These are phyloP conservation scores for Candida sp. DNA, from an alignment of 1,139 yeast genomes.

Conservation along the genomic window DNA sequence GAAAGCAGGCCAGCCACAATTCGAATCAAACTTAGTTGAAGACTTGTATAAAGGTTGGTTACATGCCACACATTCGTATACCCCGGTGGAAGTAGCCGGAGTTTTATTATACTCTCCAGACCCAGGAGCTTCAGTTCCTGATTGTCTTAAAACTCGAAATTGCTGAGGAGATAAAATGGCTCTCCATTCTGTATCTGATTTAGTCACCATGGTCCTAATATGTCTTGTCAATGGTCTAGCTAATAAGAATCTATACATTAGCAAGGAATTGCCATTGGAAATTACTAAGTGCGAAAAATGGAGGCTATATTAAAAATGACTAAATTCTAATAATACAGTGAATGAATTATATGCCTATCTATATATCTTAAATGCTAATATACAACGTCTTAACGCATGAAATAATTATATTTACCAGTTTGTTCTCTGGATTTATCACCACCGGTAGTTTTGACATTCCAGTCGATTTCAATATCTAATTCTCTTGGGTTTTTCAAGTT, in stretches of 20 bases:
- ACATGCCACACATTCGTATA: conserved; percentile 86
- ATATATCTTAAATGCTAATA: conserved; percentile 2
- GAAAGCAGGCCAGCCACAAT: conserved; percentile 99
- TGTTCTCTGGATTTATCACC: conserved; percentile 51
- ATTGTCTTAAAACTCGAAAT: conserved; percentile 71
- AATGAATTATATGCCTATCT: not conserved
- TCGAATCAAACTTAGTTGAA: conserved; percentile 77
- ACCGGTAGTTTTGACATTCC: conserved; percentile 58
- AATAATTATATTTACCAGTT: conserved; percentile 58
- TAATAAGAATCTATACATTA: not conserved
- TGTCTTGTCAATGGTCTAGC: not conserved
- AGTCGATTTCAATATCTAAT: conserved; percentile 62
- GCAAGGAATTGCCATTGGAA: not conserved
- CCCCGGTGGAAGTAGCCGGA: conserved; percentile 48
- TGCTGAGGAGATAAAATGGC: conserved; percentile 77
- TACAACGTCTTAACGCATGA: conserved; percentile 47
- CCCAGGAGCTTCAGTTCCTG: conserved; percentile 82
- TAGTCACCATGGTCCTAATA: conserved; percentile 14
- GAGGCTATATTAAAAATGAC: no score
- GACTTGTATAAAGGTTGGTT: conserved; percentile 75
- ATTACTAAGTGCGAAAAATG: no score
- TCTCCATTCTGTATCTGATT: conserved; percentile 72
- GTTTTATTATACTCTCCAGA: conserved; percentile 65
- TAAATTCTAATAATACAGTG: not conserved
- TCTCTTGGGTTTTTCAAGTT: conserved; percentile 81